Evolutionary conservation across 768 basidiomycete species (phyloP).

Genomic region (Mycena maculata): DNA sequence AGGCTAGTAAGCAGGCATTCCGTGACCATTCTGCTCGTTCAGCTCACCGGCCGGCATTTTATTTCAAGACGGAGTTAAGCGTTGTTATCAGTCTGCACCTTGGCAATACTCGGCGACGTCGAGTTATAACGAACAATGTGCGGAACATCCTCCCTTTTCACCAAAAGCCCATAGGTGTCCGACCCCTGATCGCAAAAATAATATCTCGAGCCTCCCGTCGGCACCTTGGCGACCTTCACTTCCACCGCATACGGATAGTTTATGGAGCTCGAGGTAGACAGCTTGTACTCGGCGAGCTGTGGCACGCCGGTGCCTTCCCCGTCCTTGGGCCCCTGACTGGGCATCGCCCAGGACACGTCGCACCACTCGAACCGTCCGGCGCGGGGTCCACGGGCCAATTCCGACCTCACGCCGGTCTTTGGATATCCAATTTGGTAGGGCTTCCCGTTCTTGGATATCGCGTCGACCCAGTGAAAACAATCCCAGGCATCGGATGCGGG

Average conservation of each 20-base stretch:
- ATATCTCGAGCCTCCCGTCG: background rate
- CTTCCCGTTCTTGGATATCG: constrained; percentile 3
- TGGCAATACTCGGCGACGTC: background rate
- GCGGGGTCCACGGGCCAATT: background rate
- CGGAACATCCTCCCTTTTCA: background rate
- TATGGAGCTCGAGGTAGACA: background rate
- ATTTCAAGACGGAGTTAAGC: background rate
- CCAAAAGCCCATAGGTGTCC: background rate
- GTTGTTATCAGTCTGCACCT: background rate
- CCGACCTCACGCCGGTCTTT: background rate
- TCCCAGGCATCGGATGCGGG: background rate
- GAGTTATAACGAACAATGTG: background rate
- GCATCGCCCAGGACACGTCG: background rate
- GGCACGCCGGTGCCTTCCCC: background rate
- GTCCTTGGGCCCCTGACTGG: background rate
- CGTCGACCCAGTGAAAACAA: background rate
- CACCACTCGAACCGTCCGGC: background rate
- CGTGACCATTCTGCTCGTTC: background rate
- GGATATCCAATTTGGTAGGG: constrained; percentile 4
- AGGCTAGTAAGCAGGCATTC: constrained; percentile 1
- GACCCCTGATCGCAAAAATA: background rate
- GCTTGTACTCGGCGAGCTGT: background rate
- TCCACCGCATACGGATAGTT: background rate
- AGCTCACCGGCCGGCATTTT: background rate
- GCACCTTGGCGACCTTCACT: background rate